A percentile compares a stretch with the other conserved stretches of the same genome.
Conservation (phyloP, 768 basidiomycete genomes). For the Hericium coralloides region DNA sequence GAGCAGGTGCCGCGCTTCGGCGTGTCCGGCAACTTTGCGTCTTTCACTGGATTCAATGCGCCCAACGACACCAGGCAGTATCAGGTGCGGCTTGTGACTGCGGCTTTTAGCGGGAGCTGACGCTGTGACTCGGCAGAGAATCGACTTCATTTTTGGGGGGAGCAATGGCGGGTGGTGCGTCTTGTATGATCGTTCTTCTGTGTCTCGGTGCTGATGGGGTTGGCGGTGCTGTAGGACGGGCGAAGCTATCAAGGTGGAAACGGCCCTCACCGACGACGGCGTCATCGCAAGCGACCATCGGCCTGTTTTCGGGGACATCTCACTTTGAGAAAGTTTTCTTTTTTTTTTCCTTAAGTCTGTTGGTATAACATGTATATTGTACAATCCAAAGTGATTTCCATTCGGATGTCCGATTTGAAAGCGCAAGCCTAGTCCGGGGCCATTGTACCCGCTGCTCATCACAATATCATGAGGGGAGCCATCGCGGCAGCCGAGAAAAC, state of each 20-base stretch:
- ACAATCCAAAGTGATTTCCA: too few species aligned
- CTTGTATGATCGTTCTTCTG: background rate
- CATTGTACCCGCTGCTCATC: too few species aligned
- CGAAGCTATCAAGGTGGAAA: constrained; percentile 28
- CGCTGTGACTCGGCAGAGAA: constrained; percentile 19
- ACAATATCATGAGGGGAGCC: too few species aligned
- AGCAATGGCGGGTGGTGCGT: constrained; percentile 34
- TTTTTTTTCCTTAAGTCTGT: too few species aligned
- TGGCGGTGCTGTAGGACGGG: constrained; percentile 12
- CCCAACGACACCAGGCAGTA: constrained; percentile 23
- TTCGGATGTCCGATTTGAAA: too few species aligned
- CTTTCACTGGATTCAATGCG: constrained; percentile 42
- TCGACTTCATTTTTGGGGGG: constrained; percentile 48
- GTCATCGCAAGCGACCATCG: constrained; percentile 48
- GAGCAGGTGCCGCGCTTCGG: constrained; percentile 29
- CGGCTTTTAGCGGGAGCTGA: constrained; percentile 16
- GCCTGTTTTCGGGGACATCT: constrained; percentile 39
- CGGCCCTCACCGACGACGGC: constrained; percentile 40
- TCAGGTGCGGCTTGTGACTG: constrained; percentile 10
- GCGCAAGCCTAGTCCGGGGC: too few species aligned
- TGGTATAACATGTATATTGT: too few species aligned
- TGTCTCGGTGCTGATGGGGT: background rate
- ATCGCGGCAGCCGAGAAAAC: too few species aligned
- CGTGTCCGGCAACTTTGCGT: constrained; percentile 39
- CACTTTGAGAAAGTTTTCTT: background rate